Evolutionary conservation across 345 rosid species (phyloP), one percentile per base, ranked within the genome.

Genomic region (Camelina sativa): DNA sequence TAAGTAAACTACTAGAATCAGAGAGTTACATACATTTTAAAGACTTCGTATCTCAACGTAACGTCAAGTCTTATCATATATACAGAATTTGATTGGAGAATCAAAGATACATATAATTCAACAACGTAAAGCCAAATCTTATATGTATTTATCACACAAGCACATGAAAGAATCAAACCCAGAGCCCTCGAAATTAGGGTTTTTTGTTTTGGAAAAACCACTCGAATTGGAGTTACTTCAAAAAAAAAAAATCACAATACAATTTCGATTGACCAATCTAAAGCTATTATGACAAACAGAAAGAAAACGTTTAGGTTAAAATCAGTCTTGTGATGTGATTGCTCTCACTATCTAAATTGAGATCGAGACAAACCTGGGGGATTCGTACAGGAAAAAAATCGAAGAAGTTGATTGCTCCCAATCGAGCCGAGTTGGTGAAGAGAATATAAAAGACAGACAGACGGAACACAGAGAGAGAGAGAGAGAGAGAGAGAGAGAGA

Each of bases 311-410:
- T 11, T 66, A 4, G 22, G 46, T 19, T 25, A 25, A 25, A 3
- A 17, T 7, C 69, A 28, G 61, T 37, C 7, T 8, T 1, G 16
- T 23, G 0, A 11, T 37, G 17, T 25, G 67, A 52, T 51, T 25
- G n/a, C 13, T 57, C 16, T 6, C 0, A 41, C 23, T 11, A 41
- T 53, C 38, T 35, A 65, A 37, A 16, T 40, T 1, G 74, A 53
- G 52, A 20, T 58, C 47, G 35, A 71, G 3, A 71, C 67, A 4
- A 48, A 71, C 75, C 75, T 59, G 59, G 23, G 16, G 16, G 74
- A 15, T 23, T 17, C 16, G 57, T 46, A 32, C 8, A 55, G 32
- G 66, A 57, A 58, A 44, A 57, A 20, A 50, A 51, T 40, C 23
- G 57, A 11, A 53, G 57, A 69, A 52, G n/a, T 37, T 28, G 37